A percentile compares a stretch with the other conserved stretches of the same genome.
Evolutionary conservation across 1,284 basidiomycete genomes (phyloP).

Genomic region (Ceratobasidium sp.): DNA sequence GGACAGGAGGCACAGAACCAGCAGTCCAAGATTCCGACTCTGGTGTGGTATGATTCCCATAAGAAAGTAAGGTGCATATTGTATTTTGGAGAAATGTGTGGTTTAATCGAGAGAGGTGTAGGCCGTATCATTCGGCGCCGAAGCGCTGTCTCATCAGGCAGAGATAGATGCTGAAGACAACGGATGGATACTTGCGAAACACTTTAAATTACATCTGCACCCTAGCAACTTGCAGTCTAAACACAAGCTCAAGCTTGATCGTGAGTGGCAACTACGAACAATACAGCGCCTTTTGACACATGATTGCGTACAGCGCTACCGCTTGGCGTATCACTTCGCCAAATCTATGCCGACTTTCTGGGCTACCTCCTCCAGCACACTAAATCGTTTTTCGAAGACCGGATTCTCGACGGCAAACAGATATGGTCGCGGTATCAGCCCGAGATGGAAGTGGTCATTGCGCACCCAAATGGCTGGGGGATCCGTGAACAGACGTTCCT

Average conservation of each 20-base stretch:
- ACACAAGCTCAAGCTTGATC: background rate
- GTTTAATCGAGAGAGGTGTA: background rate
- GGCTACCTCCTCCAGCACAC: constrained; percentile 41
- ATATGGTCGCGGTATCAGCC: constrained; percentile 10
- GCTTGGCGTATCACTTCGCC: background rate
- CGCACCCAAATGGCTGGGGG: constrained; percentile 44
- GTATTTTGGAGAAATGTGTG: background rate
- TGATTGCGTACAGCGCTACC: constrained; percentile 28
- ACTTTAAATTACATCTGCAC: constrained; percentile 43
- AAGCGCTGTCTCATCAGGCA: constrained; percentile 2
- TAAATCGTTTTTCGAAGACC: constrained; percentile 27
- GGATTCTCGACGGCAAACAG: constrained; percentile 18
- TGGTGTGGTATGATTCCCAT: constrained; percentile 35
- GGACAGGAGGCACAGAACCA: background rate
- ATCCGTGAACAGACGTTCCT: constrained; percentile 39
- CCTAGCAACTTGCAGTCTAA: constrained; percentile 30
- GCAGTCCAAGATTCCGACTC: constrained; percentile 37
- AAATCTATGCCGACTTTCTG: constrained; percentile 41
- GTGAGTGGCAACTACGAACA: no score
- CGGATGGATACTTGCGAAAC: background rate
- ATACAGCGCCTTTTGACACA: no score
- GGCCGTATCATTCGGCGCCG: constrained; percentile 38
- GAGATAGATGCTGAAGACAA: constrained; percentile 26
- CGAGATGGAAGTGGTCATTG: constrained; percentile 33
- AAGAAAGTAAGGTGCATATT: constrained; percentile 11